These are phyloP conservation scores for Fusarium chaquense DNA, from an alignment of 2,329 filamentous ascomycete genomes.

Conservation along the genomic window DNA sequence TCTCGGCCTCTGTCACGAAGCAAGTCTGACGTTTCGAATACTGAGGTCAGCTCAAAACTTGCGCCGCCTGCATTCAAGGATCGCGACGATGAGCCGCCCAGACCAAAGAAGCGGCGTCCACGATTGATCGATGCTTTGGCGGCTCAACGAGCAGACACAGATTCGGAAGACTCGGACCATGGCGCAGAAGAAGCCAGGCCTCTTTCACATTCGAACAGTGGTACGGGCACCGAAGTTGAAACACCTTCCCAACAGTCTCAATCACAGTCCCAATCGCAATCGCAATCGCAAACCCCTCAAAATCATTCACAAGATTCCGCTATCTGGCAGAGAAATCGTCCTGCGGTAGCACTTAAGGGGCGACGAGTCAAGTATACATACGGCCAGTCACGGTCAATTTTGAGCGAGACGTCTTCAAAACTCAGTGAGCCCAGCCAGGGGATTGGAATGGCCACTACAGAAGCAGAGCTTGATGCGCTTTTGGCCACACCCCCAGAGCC, in stretches of 20 bases:
- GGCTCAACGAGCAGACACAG: conserved; percentile 55
- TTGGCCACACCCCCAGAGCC: conserved; percentile 42
- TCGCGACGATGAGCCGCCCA: conserved; percentile 9
- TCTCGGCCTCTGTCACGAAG: conserved; percentile 20
- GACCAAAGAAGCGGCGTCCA: conserved; percentile 38
- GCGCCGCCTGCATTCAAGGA: conserved; percentile 7
- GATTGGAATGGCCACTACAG: conserved; percentile 36
- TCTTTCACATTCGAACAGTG: conserved; percentile 28
- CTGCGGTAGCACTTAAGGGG: conserved; percentile 45
- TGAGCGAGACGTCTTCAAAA: conserved; percentile 47
- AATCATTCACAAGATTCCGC: conserved; percentile 36
- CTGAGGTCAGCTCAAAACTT: conserved; percentile 1
- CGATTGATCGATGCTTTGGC: conserved; percentile 60
- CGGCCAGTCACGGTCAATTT: conserved; percentile 51
- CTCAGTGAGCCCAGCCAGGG: conserved; percentile 40
- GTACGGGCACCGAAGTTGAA: conserved; percentile 27
- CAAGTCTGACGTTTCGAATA: conserved; percentile 14
- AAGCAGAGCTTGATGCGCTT: conserved; percentile 43
- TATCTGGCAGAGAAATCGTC: conserved; percentile 45
- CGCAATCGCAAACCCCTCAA: conserved; percentile 14
- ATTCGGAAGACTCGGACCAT: conserved; percentile 44
- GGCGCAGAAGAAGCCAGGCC: conserved; percentile 17
- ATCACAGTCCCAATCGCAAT: neutral
- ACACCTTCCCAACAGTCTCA: conserved; percentile 42
- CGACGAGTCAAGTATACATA: conserved; percentile 54